Percentiles rank a stretch among this genome's conserved stretches.
These are phyloP conservation scores for Verticillium isaacii DNA, from an alignment of 2,329 filamentous ascomycete species.

Conservation along the genomic window DNA sequence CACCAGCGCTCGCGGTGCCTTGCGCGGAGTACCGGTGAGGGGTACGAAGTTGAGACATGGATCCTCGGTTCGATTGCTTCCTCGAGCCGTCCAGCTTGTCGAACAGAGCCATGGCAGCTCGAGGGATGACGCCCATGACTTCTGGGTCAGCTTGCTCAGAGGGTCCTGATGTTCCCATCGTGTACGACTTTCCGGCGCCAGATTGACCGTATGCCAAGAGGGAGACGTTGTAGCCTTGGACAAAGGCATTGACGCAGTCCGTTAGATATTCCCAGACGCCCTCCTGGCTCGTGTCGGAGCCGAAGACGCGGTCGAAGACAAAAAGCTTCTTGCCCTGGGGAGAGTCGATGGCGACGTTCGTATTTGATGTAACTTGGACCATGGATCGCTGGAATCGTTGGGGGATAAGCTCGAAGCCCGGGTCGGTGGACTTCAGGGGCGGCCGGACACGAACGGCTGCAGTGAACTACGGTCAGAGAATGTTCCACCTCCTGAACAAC, in stretches of 20 bases:
- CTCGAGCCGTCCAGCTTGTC: conserved; percentile 69
- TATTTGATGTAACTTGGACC: conserved; percentile 83
- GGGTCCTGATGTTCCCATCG: conserved; percentile 94
- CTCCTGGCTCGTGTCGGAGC: conserved; percentile 76
- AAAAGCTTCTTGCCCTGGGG: conserved; percentile 92
- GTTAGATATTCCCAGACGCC: conserved; percentile 91
- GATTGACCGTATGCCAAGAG: conserved; percentile 96
- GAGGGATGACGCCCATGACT: conserved; percentile 88
- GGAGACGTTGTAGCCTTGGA: conserved; percentile 98
- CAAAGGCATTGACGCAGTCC: conserved; percentile 84
- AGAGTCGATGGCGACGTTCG: conserved; percentile 82
- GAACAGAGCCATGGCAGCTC: conserved; percentile 81
- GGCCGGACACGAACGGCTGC: conserved; percentile 89
- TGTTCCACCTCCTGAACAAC: neutral
- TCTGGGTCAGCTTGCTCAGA: conserved; percentile 66
- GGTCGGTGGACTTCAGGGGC: conserved; percentile 75
- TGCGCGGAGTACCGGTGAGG: conserved; percentile 72
- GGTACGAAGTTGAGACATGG: conserved; percentile 73
- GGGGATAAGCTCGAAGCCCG: conserved; percentile 90
- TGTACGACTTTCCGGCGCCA: conserved; percentile 95
- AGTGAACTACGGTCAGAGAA: conserved; percentile 7
- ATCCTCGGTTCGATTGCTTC: conserved; percentile 51
- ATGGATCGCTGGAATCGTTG: conserved; percentile 92
- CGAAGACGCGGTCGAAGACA: conserved; percentile 93
- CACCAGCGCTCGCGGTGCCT: conserved; percentile 38